These are phyloP conservation scores for Fusarium compactum DNA, from an alignment of 2,329 filamentous ascomycete genomes.

Conservation along the genomic window DNA sequence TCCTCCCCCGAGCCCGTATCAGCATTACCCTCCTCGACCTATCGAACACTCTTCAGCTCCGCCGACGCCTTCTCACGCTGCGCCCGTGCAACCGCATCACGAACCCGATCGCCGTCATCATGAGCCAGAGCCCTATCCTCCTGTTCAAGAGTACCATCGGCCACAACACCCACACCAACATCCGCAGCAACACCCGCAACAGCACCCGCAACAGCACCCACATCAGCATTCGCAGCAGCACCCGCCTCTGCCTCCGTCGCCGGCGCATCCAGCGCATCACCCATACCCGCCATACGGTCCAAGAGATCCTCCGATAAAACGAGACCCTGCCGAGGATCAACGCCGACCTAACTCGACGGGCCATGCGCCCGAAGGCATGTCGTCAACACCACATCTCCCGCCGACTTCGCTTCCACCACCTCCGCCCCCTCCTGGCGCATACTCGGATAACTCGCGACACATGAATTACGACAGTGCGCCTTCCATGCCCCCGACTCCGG, in stretches of 20 bases:
- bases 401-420: constrained; percentile 50
- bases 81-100: constrained; percentile 50
- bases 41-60: constrained; percentile 51
- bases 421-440: constrained; percentile 48
- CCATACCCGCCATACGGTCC: constrained; percentile 59
- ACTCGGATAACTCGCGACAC: constrained; percentile 64
- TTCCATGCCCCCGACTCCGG: constrained; percentile 60
- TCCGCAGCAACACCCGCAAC: constrained; percentile 41
- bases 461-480: constrained; percentile 65
- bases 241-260: constrained; percentile 54
- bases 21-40: constrained; percentile 54
- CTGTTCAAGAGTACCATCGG: constrained; percentile 66
- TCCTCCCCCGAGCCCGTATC: constrained; percentile 55
- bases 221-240: constrained; percentile 50
- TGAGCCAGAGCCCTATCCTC: constrained; percentile 67
- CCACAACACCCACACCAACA: constrained; percentile 43
- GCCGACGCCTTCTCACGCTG: constrained; percentile 47
- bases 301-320: constrained; percentile 67
- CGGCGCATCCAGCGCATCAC: constrained; percentile 54
- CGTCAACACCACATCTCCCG: constrained; percentile 50
- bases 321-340: constrained; percentile 65
- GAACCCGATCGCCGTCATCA: constrained; percentile 67
- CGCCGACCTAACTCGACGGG: constrained; percentile 67
- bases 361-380: constrained; percentile 54
- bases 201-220: constrained; percentile 41